phyloP scores from a whole-genome alignment of 2,329 filamentous ascomycete species.

The Penicillium sp. region DNA sequence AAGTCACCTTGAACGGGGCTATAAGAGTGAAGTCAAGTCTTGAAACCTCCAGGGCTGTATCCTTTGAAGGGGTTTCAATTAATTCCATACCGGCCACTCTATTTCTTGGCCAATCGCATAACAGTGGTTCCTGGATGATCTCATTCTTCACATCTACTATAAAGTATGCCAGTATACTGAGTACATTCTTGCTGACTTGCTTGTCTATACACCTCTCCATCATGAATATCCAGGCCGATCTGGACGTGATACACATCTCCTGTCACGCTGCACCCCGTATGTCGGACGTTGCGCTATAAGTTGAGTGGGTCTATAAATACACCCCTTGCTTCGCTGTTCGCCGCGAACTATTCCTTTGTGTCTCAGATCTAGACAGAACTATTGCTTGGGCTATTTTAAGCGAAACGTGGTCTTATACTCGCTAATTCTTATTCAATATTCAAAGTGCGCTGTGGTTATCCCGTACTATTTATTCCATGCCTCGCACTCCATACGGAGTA shows the following conservation, averaged over 20 bases:
- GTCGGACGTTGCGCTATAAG: background rate
- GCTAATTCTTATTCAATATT: background rate
- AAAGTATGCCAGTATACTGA: background rate
- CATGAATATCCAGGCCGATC: background rate
- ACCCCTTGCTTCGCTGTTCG: background rate
- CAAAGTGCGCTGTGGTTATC: too few relatives aligned
- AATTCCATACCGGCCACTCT: slow-evolving; percentile 13
- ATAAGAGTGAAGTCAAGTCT: background rate
- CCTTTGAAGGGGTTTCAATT: slow-evolving; percentile 9
- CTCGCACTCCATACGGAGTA: background rate
- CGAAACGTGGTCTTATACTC: background rate
- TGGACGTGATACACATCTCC: background rate
- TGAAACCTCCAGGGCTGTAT: background rate
- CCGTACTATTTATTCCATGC: background rate
- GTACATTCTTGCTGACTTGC: background rate
- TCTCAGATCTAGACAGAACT: background rate
- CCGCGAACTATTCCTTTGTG: background rate
- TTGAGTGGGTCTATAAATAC: slow-evolving; percentile 6
- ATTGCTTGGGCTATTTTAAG: background rate
- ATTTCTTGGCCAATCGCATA: slow-evolving; percentile 9
- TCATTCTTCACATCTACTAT: background rate
- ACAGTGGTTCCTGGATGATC: slow-evolving; percentile 6
- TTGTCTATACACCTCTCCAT: background rate
- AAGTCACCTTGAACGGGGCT: background rate
- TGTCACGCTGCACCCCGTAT: background rate